Conservation (phyloP, 176 grass and related monocot genomes). For the Bonia amplexicaulis region DNA sequence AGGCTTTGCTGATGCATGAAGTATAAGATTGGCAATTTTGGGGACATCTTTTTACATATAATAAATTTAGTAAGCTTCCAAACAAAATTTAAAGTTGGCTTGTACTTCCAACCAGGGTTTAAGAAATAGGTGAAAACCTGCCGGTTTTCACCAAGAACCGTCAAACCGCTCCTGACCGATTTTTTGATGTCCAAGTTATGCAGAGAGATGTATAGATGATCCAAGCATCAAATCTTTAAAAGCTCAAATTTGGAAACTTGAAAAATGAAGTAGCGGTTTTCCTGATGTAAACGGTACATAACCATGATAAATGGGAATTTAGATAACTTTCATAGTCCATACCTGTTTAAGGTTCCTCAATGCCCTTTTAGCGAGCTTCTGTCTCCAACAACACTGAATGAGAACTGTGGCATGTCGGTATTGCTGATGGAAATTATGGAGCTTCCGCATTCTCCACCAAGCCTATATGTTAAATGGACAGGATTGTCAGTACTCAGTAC, state of each 20-base stretch:
- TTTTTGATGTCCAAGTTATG: neutral
- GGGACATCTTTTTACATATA: neutral
- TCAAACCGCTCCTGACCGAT: neutral
- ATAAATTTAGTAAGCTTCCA: constrained; percentile 15
- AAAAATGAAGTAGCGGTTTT: neutral
- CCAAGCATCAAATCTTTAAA: neutral
- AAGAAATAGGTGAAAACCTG: neutral
- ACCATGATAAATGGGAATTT: neutral
- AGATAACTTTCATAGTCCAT: constrained; percentile 8
- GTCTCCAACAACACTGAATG: constrained; percentile 78
- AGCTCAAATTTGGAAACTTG: neutral
- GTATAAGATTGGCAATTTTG: neutral
- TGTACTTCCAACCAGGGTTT: neutral
- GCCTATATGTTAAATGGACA: constrained; percentile 32
- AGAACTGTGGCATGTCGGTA: constrained; percentile 48
- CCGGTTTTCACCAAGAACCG: neutral
- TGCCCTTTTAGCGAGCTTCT: constrained; percentile 76
- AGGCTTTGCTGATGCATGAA: neutral
- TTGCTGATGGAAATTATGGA: constrained; percentile 35
- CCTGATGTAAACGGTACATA: neutral
- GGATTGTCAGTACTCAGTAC: constrained; percentile 14
- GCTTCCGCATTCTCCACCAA: constrained; percentile 69
- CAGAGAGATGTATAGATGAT: neutral
- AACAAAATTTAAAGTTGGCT: neutral
- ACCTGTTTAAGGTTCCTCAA: constrained; percentile 64